phyloP scores from a whole-genome alignment of 1,139 yeast species.

The Saccharomyces hybrid region DNA sequence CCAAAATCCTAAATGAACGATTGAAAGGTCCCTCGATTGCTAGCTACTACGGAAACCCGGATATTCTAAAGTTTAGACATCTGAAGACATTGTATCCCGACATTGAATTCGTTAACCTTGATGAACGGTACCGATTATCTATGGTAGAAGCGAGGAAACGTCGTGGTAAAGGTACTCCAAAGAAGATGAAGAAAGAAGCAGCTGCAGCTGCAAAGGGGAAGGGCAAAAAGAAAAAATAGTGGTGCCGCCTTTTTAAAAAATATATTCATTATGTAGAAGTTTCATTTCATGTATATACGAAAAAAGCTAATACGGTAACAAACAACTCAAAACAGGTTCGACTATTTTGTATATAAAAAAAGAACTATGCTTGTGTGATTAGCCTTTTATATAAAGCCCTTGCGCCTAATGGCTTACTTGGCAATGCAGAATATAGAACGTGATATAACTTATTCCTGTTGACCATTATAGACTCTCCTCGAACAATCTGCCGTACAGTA shows the following conservation, averaged over 20 bases:
- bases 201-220: constrained; percentile 21
- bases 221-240: constrained; percentile 34
- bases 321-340: neutral
- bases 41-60: constrained; percentile 70
- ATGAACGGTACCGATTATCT: constrained; percentile 60
- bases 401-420: constrained; percentile 33
- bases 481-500: constrained; percentile 35
- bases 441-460: constrained; percentile 41
- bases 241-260: neutral
- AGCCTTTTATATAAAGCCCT: constrained; percentile 18
- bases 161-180: constrained; percentile 91
- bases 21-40: constrained; percentile 69
- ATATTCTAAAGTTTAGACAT: constrained; percentile 56
- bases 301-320: neutral
- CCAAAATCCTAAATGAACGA: constrained; percentile 63
- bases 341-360: neutral
- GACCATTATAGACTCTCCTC: constrained; percentile 42
- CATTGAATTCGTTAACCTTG: constrained; percentile 58
- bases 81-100: constrained; percentile 50
- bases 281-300: constrained; percentile 5
- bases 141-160: constrained; percentile 63
- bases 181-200: constrained; percentile 52
- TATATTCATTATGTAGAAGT: neutral
- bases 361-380: constrained; percentile 1
- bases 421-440: constrained; percentile 44